phyloP scores from a whole-genome alignment of 257 asterid species.

The Solanum etuberosum region DNA sequence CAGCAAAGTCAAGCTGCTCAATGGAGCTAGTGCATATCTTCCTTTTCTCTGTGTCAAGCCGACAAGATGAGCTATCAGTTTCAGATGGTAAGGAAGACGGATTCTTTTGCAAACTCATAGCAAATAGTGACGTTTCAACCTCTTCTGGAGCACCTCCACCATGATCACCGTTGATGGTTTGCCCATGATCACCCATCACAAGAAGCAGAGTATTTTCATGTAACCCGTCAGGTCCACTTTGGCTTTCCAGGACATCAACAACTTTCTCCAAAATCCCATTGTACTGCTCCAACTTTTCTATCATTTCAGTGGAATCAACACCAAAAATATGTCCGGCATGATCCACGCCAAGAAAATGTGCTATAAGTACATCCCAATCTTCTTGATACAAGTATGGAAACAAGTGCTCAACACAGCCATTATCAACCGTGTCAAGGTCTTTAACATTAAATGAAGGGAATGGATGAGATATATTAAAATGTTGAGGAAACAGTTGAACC shows the following conservation, averaged over 20 bases:
- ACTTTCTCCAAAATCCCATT: not conserved
- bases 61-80: not conserved
- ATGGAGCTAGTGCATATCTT: not conserved
- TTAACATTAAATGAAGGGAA: constrained; percentile 49
- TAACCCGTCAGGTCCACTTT: not conserved
- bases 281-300: not conserved
- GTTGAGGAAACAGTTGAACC: constrained; percentile 85
- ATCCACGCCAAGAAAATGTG: not conserved
- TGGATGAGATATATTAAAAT: constrained; percentile 62
- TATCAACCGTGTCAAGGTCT: not conserved
- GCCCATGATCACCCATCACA: not conserved
- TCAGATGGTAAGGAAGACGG: not conserved
- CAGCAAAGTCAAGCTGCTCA: not conserved
- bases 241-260: not conserved
- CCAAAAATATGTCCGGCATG: not conserved
- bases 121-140: not conserved
- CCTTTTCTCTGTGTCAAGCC: not conserved
- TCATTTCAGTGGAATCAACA: not conserved
- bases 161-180: not conserved
- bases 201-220: not conserved
- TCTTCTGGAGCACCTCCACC: not conserved
- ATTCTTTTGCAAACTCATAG: not conserved
- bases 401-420: not conserved
- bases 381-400: not conserved
- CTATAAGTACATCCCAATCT: not conserved